Evolutionary conservation across 208 protist species (phyloP).

Genomic region (Wallacemonas rigidus): DNA sequence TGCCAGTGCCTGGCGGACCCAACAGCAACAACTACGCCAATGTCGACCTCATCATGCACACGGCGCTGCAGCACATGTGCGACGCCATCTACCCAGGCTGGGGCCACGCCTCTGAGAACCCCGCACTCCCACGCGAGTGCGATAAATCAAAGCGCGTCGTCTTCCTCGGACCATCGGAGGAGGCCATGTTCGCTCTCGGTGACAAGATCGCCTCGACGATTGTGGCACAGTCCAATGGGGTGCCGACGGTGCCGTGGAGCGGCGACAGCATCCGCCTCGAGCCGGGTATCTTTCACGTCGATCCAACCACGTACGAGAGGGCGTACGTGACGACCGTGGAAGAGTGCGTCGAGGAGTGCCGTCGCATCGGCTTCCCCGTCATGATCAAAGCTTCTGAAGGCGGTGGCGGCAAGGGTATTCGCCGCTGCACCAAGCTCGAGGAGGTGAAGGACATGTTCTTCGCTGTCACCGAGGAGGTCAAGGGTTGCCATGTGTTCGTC

Average conservation of each 20-base stretch:
- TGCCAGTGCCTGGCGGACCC: constrained; percentile 95
- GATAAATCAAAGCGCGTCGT: constrained; percentile 54
- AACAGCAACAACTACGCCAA: constrained; percentile 99
- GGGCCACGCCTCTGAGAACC: constrained; percentile 99
- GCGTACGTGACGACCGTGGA: constrained; percentile 93
- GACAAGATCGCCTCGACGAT: constrained; percentile 99
- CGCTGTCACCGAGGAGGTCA: constrained; percentile 94
- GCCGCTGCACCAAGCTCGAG: constrained; percentile 80
- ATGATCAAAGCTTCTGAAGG: constrained; percentile 99
- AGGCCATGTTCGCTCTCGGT: constrained; percentile 93
- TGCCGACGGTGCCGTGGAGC: constrained; percentile 95
- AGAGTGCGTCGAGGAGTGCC: constrained; percentile 87
- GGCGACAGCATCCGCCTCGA: constrained; percentile 64
- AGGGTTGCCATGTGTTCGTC: constrained; percentile 97
- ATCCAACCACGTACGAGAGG: constrained; percentile 79
- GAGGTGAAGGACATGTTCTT: constrained; percentile 89
- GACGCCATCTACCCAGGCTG: constrained; percentile 98
- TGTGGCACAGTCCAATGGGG: constrained; percentile 95
- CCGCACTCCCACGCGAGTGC: constrained; percentile 92
- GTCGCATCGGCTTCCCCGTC: constrained; percentile 95
- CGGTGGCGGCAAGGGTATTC: constrained; percentile 98
- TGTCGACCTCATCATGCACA: constrained; percentile 97
- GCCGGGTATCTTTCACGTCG: constrained; percentile 68
- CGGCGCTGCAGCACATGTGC: constrained; percentile 88
- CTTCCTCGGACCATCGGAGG: constrained; percentile 82